Percentiles rank a stretch among this genome's conserved stretches.
Evolutionary conservation across 768 basidiomycete species (phyloP).

Genomic region (Rhodotorula sphaerocarpa): DNA sequence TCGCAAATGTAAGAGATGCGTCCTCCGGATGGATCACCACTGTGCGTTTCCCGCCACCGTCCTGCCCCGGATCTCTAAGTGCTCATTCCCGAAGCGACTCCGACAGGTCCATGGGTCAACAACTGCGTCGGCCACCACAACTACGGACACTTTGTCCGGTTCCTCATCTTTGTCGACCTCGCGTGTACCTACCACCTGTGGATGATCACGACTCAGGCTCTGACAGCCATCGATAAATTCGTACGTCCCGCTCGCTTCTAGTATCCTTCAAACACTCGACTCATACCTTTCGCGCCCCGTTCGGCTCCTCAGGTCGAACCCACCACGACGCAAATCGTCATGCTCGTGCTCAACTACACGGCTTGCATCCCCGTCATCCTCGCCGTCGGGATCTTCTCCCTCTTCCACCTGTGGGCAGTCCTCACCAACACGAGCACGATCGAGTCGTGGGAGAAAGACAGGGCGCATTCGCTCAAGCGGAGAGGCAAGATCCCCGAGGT

Average conservation of each 20-base stretch:
- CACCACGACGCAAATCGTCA: conserved; percentile 60
- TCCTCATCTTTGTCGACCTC: conserved; percentile 85
- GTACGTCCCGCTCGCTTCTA: not conserved
- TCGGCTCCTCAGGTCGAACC: conserved; percentile 56
- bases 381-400: conserved; percentile 78
- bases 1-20: conserved; percentile 69
- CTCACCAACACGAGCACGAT: conserved; percentile 84
- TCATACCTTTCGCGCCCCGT: no score
- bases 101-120: conserved; percentile 57
- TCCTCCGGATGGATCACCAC: conserved; percentile 73
- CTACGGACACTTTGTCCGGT: conserved; percentile 68
- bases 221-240: conserved; percentile 14
- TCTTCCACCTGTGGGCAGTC: conserved; percentile 78
- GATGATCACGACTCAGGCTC: conserved; percentile 57
- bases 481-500: conserved; percentile 79
- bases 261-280: not conserved
- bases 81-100: not conserved
- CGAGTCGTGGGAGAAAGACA: conserved; percentile 97
- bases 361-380: conserved; percentile 76
- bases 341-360: conserved; percentile 80
- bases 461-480: conserved; percentile 71
- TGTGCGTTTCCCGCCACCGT: conserved; percentile 1
- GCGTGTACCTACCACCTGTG: conserved; percentile 74
- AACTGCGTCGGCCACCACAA: conserved; percentile 92
- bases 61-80: no score